Percentiles rank a stretch among this genome's conserved stretches.
Conservation (phyloP, 2,329 filamentous ascomycete genomes). For the Alternaria triticimaculans region DNA sequence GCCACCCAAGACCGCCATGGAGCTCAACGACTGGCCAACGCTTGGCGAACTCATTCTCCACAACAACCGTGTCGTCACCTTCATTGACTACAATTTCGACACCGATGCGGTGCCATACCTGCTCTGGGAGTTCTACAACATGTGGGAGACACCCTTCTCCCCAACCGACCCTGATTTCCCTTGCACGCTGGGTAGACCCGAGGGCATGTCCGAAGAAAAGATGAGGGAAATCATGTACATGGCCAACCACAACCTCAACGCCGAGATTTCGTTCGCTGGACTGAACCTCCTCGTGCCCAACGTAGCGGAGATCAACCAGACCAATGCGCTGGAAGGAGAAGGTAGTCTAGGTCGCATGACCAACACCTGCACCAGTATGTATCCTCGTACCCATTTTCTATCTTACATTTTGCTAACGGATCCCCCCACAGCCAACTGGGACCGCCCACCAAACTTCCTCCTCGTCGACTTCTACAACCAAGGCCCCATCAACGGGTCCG, state of each 20-base stretch:
- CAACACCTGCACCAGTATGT: slow-evolving; percentile 45
- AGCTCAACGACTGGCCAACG: slow-evolving; percentile 82
- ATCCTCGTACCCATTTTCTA: not conserved
- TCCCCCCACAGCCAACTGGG: slow-evolving; percentile 35
- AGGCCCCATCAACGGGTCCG: slow-evolving; percentile 45
- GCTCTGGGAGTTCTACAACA: slow-evolving; percentile 84
- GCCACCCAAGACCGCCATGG: slow-evolving; percentile 77
- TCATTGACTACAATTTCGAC: slow-evolving; percentile 65
- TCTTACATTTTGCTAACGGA: not conserved
- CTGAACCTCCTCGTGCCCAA: slow-evolving; percentile 46
- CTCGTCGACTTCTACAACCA: slow-evolving; percentile 52
- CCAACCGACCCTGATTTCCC: slow-evolving; percentile 74
- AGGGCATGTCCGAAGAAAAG: slow-evolving; percentile 63
- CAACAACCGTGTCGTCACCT: slow-evolving; percentile 48
- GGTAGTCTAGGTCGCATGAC: slow-evolving; percentile 45
- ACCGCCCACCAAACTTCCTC: slow-evolving; percentile 50
- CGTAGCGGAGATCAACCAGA: slow-evolving; percentile 41
- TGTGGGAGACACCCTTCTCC: slow-evolving; percentile 93
- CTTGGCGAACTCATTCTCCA: slow-evolving; percentile 65
- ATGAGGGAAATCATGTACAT: slow-evolving; percentile 73
- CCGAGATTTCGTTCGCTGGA: slow-evolving; percentile 60
- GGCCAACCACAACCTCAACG: slow-evolving; percentile 91
- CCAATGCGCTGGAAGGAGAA: slow-evolving; percentile 43
- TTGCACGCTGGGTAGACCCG: slow-evolving; percentile 79
- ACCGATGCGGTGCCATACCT: slow-evolving; percentile 82